These are phyloP conservation scores for Pseudogymnoascus sp. DNA, from an alignment of 2,329 filamentous ascomycete species.

Conservation along the genomic window DNA sequence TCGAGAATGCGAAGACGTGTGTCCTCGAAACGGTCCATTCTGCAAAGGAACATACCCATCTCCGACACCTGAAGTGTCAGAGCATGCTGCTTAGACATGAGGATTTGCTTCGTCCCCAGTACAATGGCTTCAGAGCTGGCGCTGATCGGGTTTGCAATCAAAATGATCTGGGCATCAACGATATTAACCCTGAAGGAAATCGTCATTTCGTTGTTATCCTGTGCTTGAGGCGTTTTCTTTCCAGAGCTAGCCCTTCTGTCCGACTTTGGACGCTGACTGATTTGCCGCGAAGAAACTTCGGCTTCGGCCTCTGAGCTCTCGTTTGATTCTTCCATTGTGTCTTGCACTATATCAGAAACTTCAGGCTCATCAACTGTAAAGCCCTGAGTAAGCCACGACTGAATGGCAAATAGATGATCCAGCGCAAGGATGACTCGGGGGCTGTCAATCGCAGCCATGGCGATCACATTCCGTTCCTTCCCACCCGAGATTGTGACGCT, in stretches of 20 bases:
- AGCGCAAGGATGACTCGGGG: slow-evolving; percentile 90
- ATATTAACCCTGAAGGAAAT: slow-evolving; percentile 88
- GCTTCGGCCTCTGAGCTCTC: slow-evolving; percentile 55
- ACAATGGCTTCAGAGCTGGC: slow-evolving; percentile 92
- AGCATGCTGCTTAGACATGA: slow-evolving; percentile 89
- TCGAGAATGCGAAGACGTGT: slow-evolving; percentile 87
- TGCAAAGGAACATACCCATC: slow-evolving; percentile 95
- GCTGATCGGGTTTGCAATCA: slow-evolving; percentile 90
- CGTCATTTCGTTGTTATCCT: slow-evolving; percentile 42
- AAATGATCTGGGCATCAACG: slow-evolving; percentile 90
- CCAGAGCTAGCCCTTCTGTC: not conserved
- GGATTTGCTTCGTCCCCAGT: slow-evolving; percentile 83
- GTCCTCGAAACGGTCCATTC: slow-evolving; percentile 96
- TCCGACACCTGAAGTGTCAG: slow-evolving; percentile 89
- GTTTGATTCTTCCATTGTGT: slow-evolving; percentile 47
- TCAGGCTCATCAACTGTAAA: slow-evolving; percentile 55
- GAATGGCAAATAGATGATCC: slow-evolving; percentile 88
- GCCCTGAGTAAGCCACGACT: slow-evolving; percentile 71
- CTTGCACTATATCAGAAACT: slow-evolving; percentile 38
- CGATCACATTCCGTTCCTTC: slow-evolving; percentile 72
- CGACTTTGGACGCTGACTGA: not conserved
- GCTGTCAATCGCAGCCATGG: slow-evolving; percentile 89
- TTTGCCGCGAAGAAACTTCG: slow-evolving; percentile 24
- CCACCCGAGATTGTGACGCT: slow-evolving; percentile 88
- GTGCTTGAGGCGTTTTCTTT: not conserved